Base-by-base conservation (phyloP, 148 eudicot species). In the Hydrangea macrophylla region DNA sequence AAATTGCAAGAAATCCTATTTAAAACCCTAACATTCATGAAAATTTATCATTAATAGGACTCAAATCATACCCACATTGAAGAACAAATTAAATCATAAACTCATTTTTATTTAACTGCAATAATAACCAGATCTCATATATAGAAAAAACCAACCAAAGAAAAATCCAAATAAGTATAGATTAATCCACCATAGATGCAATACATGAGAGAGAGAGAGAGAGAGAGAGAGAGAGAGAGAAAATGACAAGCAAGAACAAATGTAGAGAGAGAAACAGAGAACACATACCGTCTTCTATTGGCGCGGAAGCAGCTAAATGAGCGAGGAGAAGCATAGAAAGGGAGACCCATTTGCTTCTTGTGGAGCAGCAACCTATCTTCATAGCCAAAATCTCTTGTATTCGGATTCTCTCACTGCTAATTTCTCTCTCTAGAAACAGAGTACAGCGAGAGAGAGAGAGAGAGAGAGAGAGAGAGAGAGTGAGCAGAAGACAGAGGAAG, bases 271-370 rank as follows among this genome's bases (percentile, higher is more conserved):
- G 32, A 56, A 44, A 71, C 33, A 39, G 27, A 36, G 62, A 65
- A 39, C 3, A 31, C 56, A 20, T 73, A 35, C 86, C 86, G 56
- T 82, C 83, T 61, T 79, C 79, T 27, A 66, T 70, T 42, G 51
- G 73, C 23, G 36, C 58, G 26, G 59, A 65, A 54, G 70, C 65
- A 53, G 67, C 65, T 22, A 64, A 67, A 44, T 32, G 56, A 55
- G 66, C 68, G 5, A 82, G 17, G 36, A 80, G 45, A 39, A 82
- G 35, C 57, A 61, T 31, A 27, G 50, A 62, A 2, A 66, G 58
- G 12, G 65, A 60, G 40, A 71, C 62, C 72, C 79, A 62, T 66
- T 72, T 69, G 79, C 72, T 60, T 27, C 55, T 39, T 44, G 57
- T 56, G 58, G 75, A 68, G 69, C 77, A 71, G 64, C 32, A 61